Conservation (phyloP, 2,329 filamentous ascomycete species). For the Claviceps cyperi region DNA sequence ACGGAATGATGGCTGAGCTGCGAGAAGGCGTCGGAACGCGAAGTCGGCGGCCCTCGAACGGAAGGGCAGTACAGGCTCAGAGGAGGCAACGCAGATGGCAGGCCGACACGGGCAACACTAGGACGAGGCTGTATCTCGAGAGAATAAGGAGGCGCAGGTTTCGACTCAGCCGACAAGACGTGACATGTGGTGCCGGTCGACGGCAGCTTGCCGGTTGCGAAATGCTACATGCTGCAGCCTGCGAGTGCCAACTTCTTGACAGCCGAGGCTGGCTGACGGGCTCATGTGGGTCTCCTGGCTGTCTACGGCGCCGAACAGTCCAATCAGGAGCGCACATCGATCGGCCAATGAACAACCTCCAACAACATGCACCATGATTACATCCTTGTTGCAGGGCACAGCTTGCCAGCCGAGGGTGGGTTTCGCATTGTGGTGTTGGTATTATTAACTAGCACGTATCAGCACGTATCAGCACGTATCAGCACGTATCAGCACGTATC, state of each 20-base stretch:
- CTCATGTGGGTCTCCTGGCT: not conserved
- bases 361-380: too few species aligned
- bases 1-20: not conserved
- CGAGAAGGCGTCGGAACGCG: not conserved
- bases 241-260: not conserved
- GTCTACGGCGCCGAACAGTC: not conserved
- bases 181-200: not conserved
- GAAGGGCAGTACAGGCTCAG: not conserved
- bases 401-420: too few species aligned
- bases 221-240: not conserved
- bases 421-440: too few species aligned
- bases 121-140: too few species aligned
- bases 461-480: too few species aligned
- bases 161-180: too few species aligned
- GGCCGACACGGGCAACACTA: too few species aligned
- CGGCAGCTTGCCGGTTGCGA: not conserved
- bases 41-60: not conserved
- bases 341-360: too few species aligned
- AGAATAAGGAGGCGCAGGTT: not conserved
- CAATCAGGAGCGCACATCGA: not conserved
- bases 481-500: too few species aligned
- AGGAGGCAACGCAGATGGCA: not conserved
- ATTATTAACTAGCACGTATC: too few species aligned
- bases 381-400: too few species aligned
- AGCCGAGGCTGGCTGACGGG: not conserved